Evolutionary conservation across 768 basidiomycete species (phyloP), one percentile per base, ranked within the genome.

Genomic region (Xerocomellus amylosporus): DNA sequence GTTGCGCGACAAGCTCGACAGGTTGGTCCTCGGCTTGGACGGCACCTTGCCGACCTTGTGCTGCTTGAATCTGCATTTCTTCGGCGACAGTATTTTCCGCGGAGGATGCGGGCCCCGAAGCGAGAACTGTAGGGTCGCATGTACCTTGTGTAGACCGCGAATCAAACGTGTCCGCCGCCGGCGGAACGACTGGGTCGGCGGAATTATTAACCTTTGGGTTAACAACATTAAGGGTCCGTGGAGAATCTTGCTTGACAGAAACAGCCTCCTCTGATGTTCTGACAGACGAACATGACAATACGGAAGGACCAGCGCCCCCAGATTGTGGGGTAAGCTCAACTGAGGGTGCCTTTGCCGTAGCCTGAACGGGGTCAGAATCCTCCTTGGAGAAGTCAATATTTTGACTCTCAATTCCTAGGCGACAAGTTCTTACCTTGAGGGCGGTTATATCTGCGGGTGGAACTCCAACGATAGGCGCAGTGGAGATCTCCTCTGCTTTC

Each of bases 311-410:
- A 42, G 50, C 24, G 9, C 4, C 41, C 38, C 47, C 46, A 41
- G 65, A 56, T 20, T 42, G 62, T 54, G 55, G 39, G 45, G 38
- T 37, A 53, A 33, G 51, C 54, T 69, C 62, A 41, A 51, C 28
- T 54, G 64, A 64, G 51, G 55, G 51, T 46, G 14, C 54, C 55
- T 61, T 34, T 12, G 26, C 26, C 10, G 19, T 33, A 14, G 9
- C 51, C 38, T 45, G 44, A 45, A 52, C n/a, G 4, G 37, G 39
- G 9, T 51, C 42, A 24, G 39, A 46, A 36, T 47, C 45, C 53
- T 49, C 39, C 58, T 54, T 49, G 15, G 17, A n/a, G 8, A 46
- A 8, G 36, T 66, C 57, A 60, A 13, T 8, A 42, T 20, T 26
- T 36, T 42, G 37, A 49, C 38, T 44, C 22, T 28, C 24, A 36